Base-by-base conservation (phyloP, 2,329 filamentous ascomycete genomes). In the Clarireedia monteithiana region DNA sequence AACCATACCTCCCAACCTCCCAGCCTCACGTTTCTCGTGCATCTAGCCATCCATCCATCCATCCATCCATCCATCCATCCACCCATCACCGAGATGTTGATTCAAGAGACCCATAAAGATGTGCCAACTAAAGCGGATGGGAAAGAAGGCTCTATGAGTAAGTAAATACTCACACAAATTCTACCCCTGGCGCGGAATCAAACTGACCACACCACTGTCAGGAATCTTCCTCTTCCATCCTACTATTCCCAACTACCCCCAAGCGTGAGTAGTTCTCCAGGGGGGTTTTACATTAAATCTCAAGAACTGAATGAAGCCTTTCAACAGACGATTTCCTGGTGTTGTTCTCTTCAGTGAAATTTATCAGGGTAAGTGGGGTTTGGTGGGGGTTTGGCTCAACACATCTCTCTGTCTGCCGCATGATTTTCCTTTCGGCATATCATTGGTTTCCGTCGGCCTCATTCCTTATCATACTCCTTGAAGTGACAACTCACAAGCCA, bases 331-430 rank as follows among this genome's bases (percentile, higher is more conserved):
- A 50, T 96, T 95, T 67, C 91, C 91, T 0, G 91, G 88, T 20
- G 88, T 96, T 5, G 86, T 89, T 14, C 78, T 96, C 56, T 96
- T 95, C 70, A 91, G 86, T 64, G 91, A 96, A 74, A 96, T 96
- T 66, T 96, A 96, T 69, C 91, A 96, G 84, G 91, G 90, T 91
- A 71, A 55, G 52, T 49, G 6, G 27, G 45, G 30, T 26, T 14
- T 53, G 50, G 42, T 47, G 42, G 50, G 14, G 51, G 44, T 53
- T 20, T n/a, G 15, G 17, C 26, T 30, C 42, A 53, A 53, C 23
- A n/a, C 2, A 23, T 48, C 30, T 6, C 30, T 20, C 7, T 30
- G 26, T 47, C 51, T 14, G 15, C 27, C 10, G 27, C 46, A 47
- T 47, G 40, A 20, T 48, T 17, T 53, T 53, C 38, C 38, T 17